These are phyloP conservation scores for Acacia pycnantha DNA, from an alignment of 331 rosid genomes.

Conservation along the genomic window DNA sequence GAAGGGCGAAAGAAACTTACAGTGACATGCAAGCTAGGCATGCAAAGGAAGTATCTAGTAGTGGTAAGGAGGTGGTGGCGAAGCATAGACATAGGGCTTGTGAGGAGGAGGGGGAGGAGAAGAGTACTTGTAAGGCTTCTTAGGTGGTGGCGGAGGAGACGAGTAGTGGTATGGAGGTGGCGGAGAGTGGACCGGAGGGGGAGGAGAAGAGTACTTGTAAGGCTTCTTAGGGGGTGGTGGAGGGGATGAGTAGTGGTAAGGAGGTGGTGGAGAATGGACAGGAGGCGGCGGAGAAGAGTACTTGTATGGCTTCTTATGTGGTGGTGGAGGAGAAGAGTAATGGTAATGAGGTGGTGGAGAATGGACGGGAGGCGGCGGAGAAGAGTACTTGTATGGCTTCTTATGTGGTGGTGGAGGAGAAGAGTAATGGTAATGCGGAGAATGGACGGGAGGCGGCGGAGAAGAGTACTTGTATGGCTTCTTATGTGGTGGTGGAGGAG, in stretches of 20 bases:
- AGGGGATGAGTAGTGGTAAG: constrained; percentile 13
- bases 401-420: too few relatives aligned
- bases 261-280: neutral
- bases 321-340: neutral
- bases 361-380: constrained; percentile 11
- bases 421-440: constrained; percentile 18
- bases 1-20: constrained; percentile 35
- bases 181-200: too few relatives aligned
- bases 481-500: neutral
- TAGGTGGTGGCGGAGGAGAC: too few relatives aligned
- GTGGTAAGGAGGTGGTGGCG: constrained; percentile 82
- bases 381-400: neutral
- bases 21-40: constrained; percentile 9
- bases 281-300: constrained; percentile 25
- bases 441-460: constrained; percentile 6
- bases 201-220: constrained; percentile 3
- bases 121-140: too few relatives aligned
- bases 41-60: constrained; percentile 30
- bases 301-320: constrained; percentile 10
- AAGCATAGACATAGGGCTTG: constrained; percentile 38
- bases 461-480: neutral
- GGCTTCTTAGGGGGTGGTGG: constrained; percentile 2
- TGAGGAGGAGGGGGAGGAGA: constrained; percentile 4
- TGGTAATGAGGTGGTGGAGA: constrained; percentile 10
- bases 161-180: too few relatives aligned